Base-by-base conservation (phyloP, 2,329 filamentous ascomycete species). In the Ophiocordyceps robertsii region DNA sequence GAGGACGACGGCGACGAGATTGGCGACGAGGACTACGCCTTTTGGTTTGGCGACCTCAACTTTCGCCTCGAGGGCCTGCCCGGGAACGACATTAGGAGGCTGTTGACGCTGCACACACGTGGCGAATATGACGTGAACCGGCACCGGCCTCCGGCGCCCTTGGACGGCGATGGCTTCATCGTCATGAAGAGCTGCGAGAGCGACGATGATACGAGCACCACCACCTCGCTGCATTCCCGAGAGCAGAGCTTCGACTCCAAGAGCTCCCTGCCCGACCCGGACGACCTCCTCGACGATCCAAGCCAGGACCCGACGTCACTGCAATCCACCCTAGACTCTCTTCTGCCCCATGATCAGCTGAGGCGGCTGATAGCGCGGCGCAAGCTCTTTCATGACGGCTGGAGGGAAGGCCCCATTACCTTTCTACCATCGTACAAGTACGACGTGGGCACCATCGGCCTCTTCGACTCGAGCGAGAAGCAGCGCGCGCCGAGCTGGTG, bases 351-450 rank as follows among this genome's bases (percentile, higher is more conserved):
- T 53, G 92, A 98, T 52, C 89, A 98, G 59, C 72, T 98, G 5
- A 73, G 69, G 5, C 73, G 79, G 44, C 75, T 86, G 45, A 88
- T 94, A 51, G 77, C 73, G 49, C 66, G 77, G 33, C 74, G 77
- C n/a, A 92, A 84, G 56, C 79, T 80, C 0, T 94, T 98, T 47
- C 77, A 94, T 46, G 85, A 95, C 47, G 90, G 89, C 1, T 98
- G 92, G 89, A 73, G 75, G 40, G 92, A 98, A 67, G 92, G 89
- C 0, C 71, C 78, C 1, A 89, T 98, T 43, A 77, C 77, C 1
- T 98, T 98, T 55, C 60, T 96, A 14, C 92, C 92, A 2, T 93
- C 92, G 0, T 98, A 98, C 63, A 98, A 98, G 60, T 98, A 98
- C 52, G 93, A 98, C 54, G 72, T 95, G 27, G 92, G 92, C n/a